phyloP scores from a whole-genome alignment of 768 basidiomycete species.

The Steccherinum ochraceum region DNA sequence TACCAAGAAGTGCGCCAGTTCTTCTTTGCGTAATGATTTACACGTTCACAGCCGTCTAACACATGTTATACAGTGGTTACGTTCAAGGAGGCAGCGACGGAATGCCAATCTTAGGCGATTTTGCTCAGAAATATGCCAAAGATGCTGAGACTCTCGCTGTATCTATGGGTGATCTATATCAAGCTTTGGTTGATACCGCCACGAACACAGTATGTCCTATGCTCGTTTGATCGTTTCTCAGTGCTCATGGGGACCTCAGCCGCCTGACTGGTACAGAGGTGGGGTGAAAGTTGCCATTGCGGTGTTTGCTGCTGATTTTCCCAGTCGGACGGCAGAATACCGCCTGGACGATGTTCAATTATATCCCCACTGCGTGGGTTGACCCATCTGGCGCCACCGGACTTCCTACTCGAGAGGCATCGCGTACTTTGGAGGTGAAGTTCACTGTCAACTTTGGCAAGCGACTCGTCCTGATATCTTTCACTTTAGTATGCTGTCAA shows the following conservation, averaged over 20 bases:
- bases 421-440: constrained; percentile 39
- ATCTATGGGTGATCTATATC: constrained; percentile 39
- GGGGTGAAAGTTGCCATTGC: constrained; percentile 1
- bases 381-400: constrained; percentile 43
- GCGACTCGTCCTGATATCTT: neutral
- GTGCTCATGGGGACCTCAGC: constrained; percentile 23
- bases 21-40: neutral
- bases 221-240: neutral
- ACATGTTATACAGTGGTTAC: constrained; percentile 31
- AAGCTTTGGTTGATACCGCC: constrained; percentile 44
- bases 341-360: constrained; percentile 44
- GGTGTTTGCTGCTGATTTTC: too few species aligned
- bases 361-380: constrained; percentile 42
- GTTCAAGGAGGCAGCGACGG: constrained; percentile 46
- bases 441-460: neutral
- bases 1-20: constrained; percentile 35
- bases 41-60: neutral
- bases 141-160: constrained; percentile 34
- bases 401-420: constrained; percentile 43
- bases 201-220: constrained; percentile 38
- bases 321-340: constrained; percentile 45
- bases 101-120: constrained; percentile 48
- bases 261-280: constrained; percentile 46
- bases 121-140: constrained; percentile 39
- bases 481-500: constrained; percentile 36